Percentiles rank a stretch among this genome's conserved stretches.
These are phyloP conservation scores for Trichoderma lentiforme DNA, from an alignment of 2,329 filamentous ascomycete genomes.

Conservation along the genomic window DNA sequence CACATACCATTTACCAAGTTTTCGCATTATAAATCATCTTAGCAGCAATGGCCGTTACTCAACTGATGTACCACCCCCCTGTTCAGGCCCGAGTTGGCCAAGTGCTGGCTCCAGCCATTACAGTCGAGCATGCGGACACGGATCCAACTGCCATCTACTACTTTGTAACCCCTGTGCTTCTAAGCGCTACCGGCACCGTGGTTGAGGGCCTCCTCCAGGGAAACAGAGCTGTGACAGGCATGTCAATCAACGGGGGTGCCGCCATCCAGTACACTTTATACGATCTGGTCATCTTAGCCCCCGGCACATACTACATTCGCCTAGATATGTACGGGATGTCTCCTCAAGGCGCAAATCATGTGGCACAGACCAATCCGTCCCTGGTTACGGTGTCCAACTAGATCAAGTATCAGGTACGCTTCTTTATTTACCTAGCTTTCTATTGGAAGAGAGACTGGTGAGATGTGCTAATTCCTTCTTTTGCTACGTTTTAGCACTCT, in stretches of 20 bases:
- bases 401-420: not conserved
- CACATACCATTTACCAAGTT: not conserved
- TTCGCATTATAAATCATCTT: not conserved
- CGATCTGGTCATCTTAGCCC: constrained; percentile 24
- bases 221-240: constrained; percentile 22
- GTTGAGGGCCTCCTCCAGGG: constrained; percentile 24
- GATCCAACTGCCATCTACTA: constrained; percentile 23
- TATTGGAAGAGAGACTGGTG: not conserved
- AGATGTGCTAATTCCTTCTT: not conserved
- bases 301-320: constrained; percentile 28
- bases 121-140: constrained; percentile 22
- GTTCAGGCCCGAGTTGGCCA: constrained; percentile 21
- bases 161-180: constrained; percentile 29
- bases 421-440: not conserved
- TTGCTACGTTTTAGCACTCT: not conserved
- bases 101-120: constrained; percentile 25
- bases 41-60: not conserved
- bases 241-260: constrained; percentile 16
- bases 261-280: constrained; percentile 27
- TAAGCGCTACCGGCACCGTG: constrained; percentile 21
- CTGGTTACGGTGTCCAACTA: constrained; percentile 20
- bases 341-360: constrained; percentile 5
- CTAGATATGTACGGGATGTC: constrained; percentile 29
- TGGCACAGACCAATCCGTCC: constrained; percentile 22
- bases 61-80: constrained; percentile 26